phyloP scores from a whole-genome alignment of 208 protist species.

The Leishmania major region DNA sequence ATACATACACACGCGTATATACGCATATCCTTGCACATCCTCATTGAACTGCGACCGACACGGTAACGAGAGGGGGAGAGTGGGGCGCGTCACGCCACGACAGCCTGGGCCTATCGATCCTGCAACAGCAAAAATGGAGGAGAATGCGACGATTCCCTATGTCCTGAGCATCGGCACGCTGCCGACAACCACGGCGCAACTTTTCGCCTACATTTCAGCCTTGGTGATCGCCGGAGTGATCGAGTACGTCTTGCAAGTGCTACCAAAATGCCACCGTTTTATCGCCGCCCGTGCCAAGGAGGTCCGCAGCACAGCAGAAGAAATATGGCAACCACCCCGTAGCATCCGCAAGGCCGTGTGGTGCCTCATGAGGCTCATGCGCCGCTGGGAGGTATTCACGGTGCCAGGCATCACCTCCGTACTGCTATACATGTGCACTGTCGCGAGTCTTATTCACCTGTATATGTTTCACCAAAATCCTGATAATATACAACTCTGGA shows the following conservation, averaged over 20 bases:
- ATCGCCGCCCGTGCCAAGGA: neutral
- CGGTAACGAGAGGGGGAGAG: no score
- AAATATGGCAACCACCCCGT: neutral
- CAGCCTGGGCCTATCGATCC: no score
- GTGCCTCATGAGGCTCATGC: neutral
- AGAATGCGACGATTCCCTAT: neutral
- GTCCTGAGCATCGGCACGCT: neutral
- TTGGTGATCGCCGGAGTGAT: neutral
- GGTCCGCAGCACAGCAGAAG: neutral
- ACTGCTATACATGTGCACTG: neutral
- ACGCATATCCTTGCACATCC: neutral
- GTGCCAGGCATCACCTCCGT: conserved; percentile 5
- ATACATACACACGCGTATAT: neutral
- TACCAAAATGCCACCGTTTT: neutral
- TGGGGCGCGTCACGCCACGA: no score
- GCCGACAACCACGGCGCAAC: neutral
- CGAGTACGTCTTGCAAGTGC: conserved; percentile 11
- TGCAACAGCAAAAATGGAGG: neutral
- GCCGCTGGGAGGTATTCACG: conserved; percentile 15
- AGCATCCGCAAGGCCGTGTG: neutral
- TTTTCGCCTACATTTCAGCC: neutral
- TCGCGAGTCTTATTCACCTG: neutral
- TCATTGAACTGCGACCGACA: no score
- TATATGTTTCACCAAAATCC: neutral
- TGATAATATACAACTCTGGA: conserved; percentile 6